Percentiles rank a stretch among this genome's conserved stretches.
Evolutionary conservation across 345 rosid genomes (phyloP).

Genomic region (Dipteronia dyeriana): DNA sequence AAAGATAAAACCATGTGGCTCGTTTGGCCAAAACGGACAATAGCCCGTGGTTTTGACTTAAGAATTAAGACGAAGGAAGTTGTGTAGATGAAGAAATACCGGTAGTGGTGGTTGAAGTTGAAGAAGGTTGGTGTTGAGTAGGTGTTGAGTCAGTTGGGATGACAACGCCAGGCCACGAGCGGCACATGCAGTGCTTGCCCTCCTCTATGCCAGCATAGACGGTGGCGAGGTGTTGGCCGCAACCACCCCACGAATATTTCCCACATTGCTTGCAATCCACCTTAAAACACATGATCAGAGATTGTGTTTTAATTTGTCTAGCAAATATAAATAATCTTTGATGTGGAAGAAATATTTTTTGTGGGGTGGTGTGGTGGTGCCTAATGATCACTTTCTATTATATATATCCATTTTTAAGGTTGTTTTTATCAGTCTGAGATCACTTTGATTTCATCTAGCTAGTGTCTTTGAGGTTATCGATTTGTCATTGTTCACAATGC

Average conservation of each 20-base stretch:
- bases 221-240: slow-evolving; percentile 46
- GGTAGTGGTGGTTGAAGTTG: slow-evolving; percentile 18
- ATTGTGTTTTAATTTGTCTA: too few species aligned
- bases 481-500: background rate
- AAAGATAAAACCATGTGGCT: too few species aligned
- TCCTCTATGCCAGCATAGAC: slow-evolving; percentile 45
- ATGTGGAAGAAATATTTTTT: too few species aligned
- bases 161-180: slow-evolving; percentile 57
- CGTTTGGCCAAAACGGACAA: too few species aligned
- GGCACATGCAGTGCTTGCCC: slow-evolving; percentile 56
- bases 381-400: too few species aligned
- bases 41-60: too few species aligned
- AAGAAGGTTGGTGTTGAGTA: background rate
- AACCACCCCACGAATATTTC: slow-evolving; percentile 51
- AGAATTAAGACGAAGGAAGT: too few species aligned
- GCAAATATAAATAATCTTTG: too few species aligned
- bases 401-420: too few species aligned
- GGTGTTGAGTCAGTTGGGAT: slow-evolving; percentile 13
- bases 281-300: slow-evolving; percentile 37
- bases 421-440: too few species aligned
- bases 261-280: slow-evolving; percentile 51
- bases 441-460: too few species aligned
- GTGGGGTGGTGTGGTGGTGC: too few species aligned
- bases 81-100: slow-evolving; percentile 4
- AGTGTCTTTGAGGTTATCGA: background rate